These are phyloP conservation scores for Russula vinacea DNA, from an alignment of 768 basidiomycete species.

Conservation along the genomic window DNA sequence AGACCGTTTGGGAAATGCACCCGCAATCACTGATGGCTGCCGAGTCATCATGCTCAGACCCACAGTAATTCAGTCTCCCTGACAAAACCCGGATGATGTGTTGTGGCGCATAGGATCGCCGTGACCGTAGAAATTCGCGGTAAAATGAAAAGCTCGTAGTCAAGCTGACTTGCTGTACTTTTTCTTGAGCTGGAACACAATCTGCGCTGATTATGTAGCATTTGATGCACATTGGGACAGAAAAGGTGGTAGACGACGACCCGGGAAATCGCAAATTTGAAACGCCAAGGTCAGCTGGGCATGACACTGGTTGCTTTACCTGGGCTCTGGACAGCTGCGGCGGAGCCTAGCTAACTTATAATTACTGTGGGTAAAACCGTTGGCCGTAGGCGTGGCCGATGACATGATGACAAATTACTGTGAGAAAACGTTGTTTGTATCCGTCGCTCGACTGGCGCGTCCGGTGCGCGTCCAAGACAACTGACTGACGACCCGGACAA, in stretches of 20 bases:
- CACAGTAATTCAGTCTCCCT: not conserved
- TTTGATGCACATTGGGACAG: not conserved
- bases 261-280: not conserved
- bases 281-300: not conserved
- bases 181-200: not conserved
- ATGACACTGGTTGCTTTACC: not conserved
- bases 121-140: no score
- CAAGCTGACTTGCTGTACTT: not conserved
- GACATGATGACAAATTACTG: no score
- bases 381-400: not conserved
- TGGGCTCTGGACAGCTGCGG: no score
- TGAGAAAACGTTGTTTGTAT: no score
- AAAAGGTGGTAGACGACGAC: not conserved
- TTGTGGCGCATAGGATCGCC: not conserved
- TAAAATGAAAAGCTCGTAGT: not conserved
- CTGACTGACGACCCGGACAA: no score
- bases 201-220: not conserved
- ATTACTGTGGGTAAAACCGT: not conserved
- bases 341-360: not conserved
- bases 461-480: not conserved
- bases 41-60: no score
- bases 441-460: no score
- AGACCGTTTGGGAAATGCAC: not conserved
- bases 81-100: not conserved
- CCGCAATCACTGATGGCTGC: not conserved